Conservation (phyloP, 768 basidiomycete genomes). For the Auriculariales sp. region DNA sequence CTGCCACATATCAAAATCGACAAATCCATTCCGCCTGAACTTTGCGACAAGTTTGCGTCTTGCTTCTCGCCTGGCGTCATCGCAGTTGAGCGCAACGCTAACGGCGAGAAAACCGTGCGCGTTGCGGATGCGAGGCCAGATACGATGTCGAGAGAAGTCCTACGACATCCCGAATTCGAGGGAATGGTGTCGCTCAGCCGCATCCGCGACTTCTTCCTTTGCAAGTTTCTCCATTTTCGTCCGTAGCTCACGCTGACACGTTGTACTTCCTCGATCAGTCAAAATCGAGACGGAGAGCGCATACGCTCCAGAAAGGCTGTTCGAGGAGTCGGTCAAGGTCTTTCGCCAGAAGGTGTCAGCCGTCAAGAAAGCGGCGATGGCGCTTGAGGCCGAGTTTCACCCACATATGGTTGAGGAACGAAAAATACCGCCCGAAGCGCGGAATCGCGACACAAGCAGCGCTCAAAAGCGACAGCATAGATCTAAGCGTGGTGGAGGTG, state of each 20-base stretch:
- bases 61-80: slow-evolving; percentile 85
- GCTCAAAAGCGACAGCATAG: too few relatives aligned
- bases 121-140: slow-evolving; percentile 55
- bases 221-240: slow-evolving; percentile 30
- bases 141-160: slow-evolving; percentile 81
- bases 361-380: slow-evolving; percentile 44
- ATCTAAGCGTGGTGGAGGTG: too few relatives aligned
- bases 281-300: slow-evolving; percentile 84
- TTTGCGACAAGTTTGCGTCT: slow-evolving; percentile 65
- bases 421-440: too few relatives aligned
- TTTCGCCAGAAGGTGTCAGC: slow-evolving; percentile 66
- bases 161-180: slow-evolving; percentile 82
- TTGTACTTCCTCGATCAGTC: slow-evolving; percentile 30
- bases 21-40: slow-evolving; percentile 63
- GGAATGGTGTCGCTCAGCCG: slow-evolving; percentile 71
- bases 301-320: slow-evolving; percentile 69
- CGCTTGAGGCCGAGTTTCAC: slow-evolving; percentile 37
- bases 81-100: slow-evolving; percentile 39
- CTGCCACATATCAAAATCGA: slow-evolving; percentile 67
- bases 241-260: not conserved
- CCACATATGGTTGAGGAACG: too few relatives aligned
- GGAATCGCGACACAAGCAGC: too few relatives aligned
- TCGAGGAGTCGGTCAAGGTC: slow-evolving; percentile 66
- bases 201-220: slow-evolving; percentile 85
- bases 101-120: slow-evolving; percentile 45